Evolutionary conservation across 257 asterid species (phyloP).

Genomic region (Hygrophila difformis): DNA sequence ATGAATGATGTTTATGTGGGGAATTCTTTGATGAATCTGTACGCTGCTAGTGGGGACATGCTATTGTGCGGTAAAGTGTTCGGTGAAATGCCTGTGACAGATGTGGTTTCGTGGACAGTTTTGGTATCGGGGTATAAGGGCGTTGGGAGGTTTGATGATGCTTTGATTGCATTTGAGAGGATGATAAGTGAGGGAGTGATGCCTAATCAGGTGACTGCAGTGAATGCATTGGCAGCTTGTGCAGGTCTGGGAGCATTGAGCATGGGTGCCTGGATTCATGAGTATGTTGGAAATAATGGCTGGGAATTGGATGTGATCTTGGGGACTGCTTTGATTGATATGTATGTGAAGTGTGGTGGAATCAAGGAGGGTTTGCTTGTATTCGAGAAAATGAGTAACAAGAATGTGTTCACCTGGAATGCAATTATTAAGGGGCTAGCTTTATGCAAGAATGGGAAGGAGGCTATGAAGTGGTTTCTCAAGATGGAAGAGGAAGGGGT

Average conservation of each 20-base stretch:
- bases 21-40: constrained; percentile 50
- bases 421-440: constrained; percentile 59
- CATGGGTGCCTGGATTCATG: constrained; percentile 50
- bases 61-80: constrained; percentile 39
- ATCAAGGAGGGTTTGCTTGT: constrained; percentile 33
- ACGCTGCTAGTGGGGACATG: constrained; percentile 42
- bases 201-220: constrained; percentile 68
- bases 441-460: constrained; percentile 44
- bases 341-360: constrained; percentile 65
- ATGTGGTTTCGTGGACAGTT: constrained; percentile 78
- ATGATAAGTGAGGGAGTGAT: constrained; percentile 47
- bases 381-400: constrained; percentile 40
- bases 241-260: constrained; percentile 45
- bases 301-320: constrained; percentile 68
- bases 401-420: constrained; percentile 61
- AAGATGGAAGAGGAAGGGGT: constrained; percentile 46
- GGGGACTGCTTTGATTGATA: constrained; percentile 63
- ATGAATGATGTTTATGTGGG: constrained; percentile 47
- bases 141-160: constrained; percentile 37
- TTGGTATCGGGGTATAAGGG: constrained; percentile 52
- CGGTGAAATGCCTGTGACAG: constrained; percentile 66
- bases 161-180: constrained; percentile 39
- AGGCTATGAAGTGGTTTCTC: constrained; percentile 45
- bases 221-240: constrained; percentile 62
- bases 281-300: constrained; percentile 28